phyloP scores from a whole-genome alignment of 345 rosid species.

The Brassica juncea region DNA sequence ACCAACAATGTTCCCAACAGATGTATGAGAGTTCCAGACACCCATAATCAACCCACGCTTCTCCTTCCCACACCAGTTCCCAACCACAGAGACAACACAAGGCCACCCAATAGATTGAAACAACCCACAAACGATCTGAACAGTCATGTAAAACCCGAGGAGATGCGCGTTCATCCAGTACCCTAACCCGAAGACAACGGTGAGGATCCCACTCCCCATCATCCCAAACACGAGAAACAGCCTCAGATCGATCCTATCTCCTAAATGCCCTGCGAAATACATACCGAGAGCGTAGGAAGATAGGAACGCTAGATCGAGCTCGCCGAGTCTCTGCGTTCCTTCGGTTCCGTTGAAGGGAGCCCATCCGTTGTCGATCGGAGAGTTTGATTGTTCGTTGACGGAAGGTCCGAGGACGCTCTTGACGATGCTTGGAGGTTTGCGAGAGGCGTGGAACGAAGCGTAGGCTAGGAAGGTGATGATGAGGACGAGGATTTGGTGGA shows the following conservation, averaged over 20 bases:
- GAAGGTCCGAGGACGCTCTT: slow-evolving; percentile 86
- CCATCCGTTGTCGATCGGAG: slow-evolving; percentile 62
- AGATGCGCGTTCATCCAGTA: slow-evolving; percentile 76
- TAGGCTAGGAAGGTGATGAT: slow-evolving; percentile 76
- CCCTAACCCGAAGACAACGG: slow-evolving; percentile 71
- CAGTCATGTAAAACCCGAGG: slow-evolving; percentile 55
- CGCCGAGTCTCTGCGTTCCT: slow-evolving; percentile 80
- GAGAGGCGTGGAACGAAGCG: slow-evolving; percentile 92
- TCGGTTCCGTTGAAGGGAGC: slow-evolving; percentile 70
- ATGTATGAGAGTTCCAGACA: slow-evolving; percentile 85
- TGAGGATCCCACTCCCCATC: slow-evolving; percentile 84
- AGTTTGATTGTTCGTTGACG: slow-evolving; percentile 15
- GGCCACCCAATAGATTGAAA: slow-evolving; percentile 99
- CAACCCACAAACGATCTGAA: slow-evolving; percentile 77
- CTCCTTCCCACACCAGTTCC: slow-evolving; percentile 90
- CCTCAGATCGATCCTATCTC: slow-evolving; percentile 82
- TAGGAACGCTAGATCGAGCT: slow-evolving; percentile 88
- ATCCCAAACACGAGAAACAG: slow-evolving; percentile 87
- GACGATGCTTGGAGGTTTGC: slow-evolving; percentile 94
- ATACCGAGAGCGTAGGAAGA: slow-evolving; percentile 70
- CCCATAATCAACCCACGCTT: slow-evolving; percentile 97
- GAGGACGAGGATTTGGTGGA: slow-evolving; percentile 62
- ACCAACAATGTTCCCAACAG: slow-evolving; percentile 81
- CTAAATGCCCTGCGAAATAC: slow-evolving; percentile 87
- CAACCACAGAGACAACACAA: slow-evolving; percentile 87